A percentile compares a stretch with the other conserved stretches of the same genome.
phyloP scores from a whole-genome alignment of 2,329 filamentous ascomycete species.

The Pezicula neosporulosa region DNA sequence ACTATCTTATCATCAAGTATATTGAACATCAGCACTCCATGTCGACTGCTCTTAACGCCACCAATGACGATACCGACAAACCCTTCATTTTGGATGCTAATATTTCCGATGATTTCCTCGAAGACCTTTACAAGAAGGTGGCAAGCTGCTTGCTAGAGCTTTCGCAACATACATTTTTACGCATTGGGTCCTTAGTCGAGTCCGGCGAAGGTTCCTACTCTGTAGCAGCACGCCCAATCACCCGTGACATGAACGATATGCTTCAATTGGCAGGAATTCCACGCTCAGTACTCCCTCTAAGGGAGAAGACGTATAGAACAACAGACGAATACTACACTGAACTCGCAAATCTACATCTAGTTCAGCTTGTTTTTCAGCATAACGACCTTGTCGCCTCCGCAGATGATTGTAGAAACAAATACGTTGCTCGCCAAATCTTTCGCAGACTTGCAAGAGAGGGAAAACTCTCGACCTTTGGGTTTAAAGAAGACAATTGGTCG shows the following conservation, averaged over 20 bases:
- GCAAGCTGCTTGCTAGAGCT: constrained; percentile 5
- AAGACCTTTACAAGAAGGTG: constrained; percentile 2
- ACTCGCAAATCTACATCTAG: constrained; percentile 7
- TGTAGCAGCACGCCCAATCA: constrained; percentile 2
- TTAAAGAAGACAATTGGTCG: constrained; percentile 24
- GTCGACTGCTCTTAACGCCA: not conserved
- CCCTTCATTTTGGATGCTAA: constrained; percentile 23
- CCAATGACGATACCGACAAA: constrained; percentile 25
- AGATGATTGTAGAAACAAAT: constrained; percentile 37
- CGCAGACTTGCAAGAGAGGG: constrained; percentile 25
- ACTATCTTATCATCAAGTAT: constrained; percentile 1
- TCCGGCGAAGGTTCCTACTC: constrained; percentile 1
- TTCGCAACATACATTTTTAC: constrained; percentile 1
- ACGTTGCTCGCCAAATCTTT: constrained; percentile 37
- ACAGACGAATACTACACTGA: constrained; percentile 4
- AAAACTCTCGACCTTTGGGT: constrained; percentile 6
- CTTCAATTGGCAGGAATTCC: constrained; percentile 1
- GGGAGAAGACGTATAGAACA: constrained; percentile 2
- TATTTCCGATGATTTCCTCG: constrained; percentile 3
- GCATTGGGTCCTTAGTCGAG: constrained; percentile 7
- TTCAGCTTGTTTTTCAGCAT: constrained; percentile 31
- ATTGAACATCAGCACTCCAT: not conserved
- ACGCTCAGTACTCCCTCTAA: not conserved
- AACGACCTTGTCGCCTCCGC: constrained; percentile 32
- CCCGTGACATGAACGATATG: constrained; percentile 10